These are phyloP conservation scores for Stylosanthes scabra DNA, from an alignment of 331 rosid genomes.

Conservation along the genomic window DNA sequence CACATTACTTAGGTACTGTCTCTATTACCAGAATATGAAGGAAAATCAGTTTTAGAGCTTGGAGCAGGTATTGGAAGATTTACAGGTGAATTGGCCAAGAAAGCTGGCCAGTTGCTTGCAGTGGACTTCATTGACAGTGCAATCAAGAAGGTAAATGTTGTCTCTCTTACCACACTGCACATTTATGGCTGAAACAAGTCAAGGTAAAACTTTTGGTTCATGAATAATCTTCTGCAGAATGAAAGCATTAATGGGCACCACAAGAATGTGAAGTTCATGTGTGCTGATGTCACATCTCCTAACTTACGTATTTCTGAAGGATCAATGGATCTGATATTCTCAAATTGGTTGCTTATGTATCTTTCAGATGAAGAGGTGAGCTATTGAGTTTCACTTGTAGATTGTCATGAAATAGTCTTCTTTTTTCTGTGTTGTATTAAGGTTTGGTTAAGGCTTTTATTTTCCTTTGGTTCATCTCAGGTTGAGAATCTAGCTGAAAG, in stretches of 20 bases:
- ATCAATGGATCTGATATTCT: slow-evolving; percentile 84
- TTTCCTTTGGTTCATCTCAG: slow-evolving; percentile 47
- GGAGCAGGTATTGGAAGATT: slow-evolving; percentile 99
- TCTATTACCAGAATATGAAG: slow-evolving; percentile 74
- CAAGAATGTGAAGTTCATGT: slow-evolving; percentile 84
- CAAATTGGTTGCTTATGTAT: slow-evolving; percentile 98
- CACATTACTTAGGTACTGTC: slow-evolving; percentile 66
- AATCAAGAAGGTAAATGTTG: slow-evolving; percentile 66
- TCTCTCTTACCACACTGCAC: slow-evolving; percentile 15
- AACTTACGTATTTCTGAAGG: slow-evolving; percentile 66
- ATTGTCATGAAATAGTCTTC: background rate
- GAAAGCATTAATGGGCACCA: slow-evolving; percentile 78
- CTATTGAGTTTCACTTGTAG: slow-evolving; percentile 2
- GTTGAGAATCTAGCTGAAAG: slow-evolving; percentile 70
- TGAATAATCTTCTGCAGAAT: slow-evolving; percentile 54
- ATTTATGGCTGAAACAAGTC: background rate
- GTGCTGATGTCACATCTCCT: slow-evolving; percentile 91
- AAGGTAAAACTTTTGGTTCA: background rate
- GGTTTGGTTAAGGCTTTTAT: background rate
- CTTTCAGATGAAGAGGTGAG: slow-evolving; percentile 83
- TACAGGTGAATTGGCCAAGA: slow-evolving; percentile 76
- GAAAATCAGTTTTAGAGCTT: slow-evolving; percentile 81
- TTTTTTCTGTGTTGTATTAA: background rate
- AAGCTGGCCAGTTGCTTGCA: slow-evolving; percentile 84
- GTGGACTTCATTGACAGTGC: slow-evolving; percentile 83